Conservation (phyloP, 139 green algal genomes). For the Pleodorina starrii region DNA sequence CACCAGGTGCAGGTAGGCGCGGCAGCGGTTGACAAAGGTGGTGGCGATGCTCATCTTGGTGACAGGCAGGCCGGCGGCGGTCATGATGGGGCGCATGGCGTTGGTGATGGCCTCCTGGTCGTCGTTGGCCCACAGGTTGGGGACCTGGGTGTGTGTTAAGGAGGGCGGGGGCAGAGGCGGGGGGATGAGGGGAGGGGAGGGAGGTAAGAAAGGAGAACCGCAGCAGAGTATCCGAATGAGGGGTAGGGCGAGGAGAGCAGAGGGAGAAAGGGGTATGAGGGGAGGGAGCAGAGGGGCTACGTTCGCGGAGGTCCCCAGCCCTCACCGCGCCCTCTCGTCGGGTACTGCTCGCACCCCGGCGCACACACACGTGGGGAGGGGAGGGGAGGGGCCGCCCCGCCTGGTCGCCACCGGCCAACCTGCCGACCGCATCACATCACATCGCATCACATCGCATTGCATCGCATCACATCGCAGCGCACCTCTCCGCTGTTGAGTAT, state of each 20-base stretch:
- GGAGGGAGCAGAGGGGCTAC: not conserved
- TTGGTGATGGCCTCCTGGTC: constrained; percentile 81
- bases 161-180: constrained; percentile 61
- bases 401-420: too few relatives aligned
- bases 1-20: constrained; percentile 84
- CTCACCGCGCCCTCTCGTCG: too few relatives aligned
- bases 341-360: too few relatives aligned
- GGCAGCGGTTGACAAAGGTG: constrained; percentile 72
- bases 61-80: constrained; percentile 65
- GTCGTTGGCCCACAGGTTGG: constrained; percentile 80
- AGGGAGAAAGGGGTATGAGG: too few relatives aligned
- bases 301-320: too few relatives aligned
- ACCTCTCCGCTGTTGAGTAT: constrained; percentile 84
- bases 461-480: too few relatives aligned
- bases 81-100: constrained; percentile 77
- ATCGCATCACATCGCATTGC: too few relatives aligned
- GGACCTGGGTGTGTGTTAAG: constrained; percentile 59
- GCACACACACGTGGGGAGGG: too few relatives aligned
- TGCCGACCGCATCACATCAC: too few relatives aligned
- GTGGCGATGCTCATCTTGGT: constrained; percentile 78
- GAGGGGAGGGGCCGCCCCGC: too few relatives aligned
- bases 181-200: not conserved
- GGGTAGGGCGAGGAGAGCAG: not conserved
- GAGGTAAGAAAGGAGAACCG: not conserved
- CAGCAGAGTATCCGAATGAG: not conserved